Percentiles rank a stretch among this genome's conserved stretches.
Conservation (phyloP, 495 filamentous ascomycete genomes). For the Talaromyces stipitatus region DNA sequence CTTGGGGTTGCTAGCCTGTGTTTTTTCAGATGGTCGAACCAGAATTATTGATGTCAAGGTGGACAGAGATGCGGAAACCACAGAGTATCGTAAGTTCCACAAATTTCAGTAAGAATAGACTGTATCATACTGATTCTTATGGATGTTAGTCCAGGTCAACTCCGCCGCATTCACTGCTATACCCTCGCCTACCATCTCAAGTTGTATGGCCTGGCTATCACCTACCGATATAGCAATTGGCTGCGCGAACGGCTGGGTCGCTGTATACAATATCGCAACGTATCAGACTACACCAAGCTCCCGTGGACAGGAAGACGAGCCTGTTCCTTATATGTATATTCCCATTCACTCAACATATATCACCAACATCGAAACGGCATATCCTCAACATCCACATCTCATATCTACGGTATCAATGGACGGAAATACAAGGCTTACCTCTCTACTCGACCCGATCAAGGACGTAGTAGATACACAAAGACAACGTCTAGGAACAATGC, state of each 20-base stretch:
- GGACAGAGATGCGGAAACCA: slow-evolving; percentile 18
- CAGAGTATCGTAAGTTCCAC: slow-evolving; percentile 30
- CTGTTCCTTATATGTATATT: slow-evolving; percentile 46
- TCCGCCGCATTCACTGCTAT: slow-evolving; percentile 48
- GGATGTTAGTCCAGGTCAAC: slow-evolving; percentile 34
- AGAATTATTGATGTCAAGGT: slow-evolving; percentile 50
- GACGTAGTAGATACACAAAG: slow-evolving; percentile 44
- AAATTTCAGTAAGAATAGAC: not conserved
- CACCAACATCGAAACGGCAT: slow-evolving; percentile 45
- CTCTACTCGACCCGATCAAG: slow-evolving; percentile 39
- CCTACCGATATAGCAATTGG: slow-evolving; percentile 52
- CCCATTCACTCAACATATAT: slow-evolving; percentile 56
- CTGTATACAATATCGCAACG: slow-evolving; percentile 45
- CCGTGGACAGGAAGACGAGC: slow-evolving; percentile 1
- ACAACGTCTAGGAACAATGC: slow-evolving; percentile 38
- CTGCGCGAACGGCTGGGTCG: slow-evolving; percentile 54
- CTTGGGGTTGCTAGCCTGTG: slow-evolving; percentile 53
- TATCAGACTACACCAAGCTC: slow-evolving; percentile 9
- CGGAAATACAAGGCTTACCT: slow-evolving; percentile 51
- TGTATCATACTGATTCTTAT: not conserved
- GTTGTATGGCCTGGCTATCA: slow-evolving; percentile 57
- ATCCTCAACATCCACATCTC: slow-evolving; percentile 51
- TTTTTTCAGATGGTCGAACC: slow-evolving; percentile 56
- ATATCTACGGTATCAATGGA: slow-evolving; percentile 48
- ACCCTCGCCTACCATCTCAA: slow-evolving; percentile 44